Percentiles rank a stretch among this genome's conserved stretches.
phyloP scores from a whole-genome alignment of 2,329 filamentous ascomycete species.

The Verticillium albo-atrum region DNA sequence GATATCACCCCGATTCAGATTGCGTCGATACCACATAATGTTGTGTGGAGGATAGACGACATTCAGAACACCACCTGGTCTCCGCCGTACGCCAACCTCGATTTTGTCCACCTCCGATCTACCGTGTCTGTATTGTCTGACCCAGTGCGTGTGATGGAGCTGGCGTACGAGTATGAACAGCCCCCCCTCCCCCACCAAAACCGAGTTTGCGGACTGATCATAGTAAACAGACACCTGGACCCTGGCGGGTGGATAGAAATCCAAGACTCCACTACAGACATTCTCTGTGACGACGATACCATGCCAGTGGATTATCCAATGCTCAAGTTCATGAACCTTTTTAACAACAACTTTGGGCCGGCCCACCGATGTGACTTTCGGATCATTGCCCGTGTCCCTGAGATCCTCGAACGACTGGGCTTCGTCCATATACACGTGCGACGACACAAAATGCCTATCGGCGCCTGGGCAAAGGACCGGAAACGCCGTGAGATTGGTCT shows the following conservation, averaged over 20 bases:
- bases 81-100: conserved; percentile 32
- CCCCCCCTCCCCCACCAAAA: neutral
- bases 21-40: conserved; percentile 49
- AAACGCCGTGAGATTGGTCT: conserved; percentile 31
- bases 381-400: conserved; percentile 20
- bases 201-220: conserved; percentile 6
- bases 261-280: conserved; percentile 26
- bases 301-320: conserved; percentile 11
- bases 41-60: conserved; percentile 47
- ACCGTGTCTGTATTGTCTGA: conserved; percentile 46
- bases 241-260: conserved; percentile 36
- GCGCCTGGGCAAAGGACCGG: conserved; percentile 30
- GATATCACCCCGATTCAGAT: conserved; percentile 41
- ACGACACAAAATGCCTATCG: conserved; percentile 26
- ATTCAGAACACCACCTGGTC: conserved; percentile 28
- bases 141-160: conserved; percentile 42
- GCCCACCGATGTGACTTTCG: conserved; percentile 30
- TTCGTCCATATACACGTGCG: conserved; percentile 26
- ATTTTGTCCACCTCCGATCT: conserved; percentile 50
- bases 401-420: conserved; percentile 23
- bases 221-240: conserved; percentile 22
- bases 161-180: conserved; percentile 35
- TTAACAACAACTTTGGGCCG: conserved; percentile 24
- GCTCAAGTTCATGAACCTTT: conserved; percentile 22
- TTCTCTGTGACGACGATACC: conserved; percentile 26